Percentiles rank a stretch among this genome's conserved stretches.
phyloP scores from a whole-genome alignment of 2,329 filamentous ascomycete species.

The Tolypocladium sp. region DNA sequence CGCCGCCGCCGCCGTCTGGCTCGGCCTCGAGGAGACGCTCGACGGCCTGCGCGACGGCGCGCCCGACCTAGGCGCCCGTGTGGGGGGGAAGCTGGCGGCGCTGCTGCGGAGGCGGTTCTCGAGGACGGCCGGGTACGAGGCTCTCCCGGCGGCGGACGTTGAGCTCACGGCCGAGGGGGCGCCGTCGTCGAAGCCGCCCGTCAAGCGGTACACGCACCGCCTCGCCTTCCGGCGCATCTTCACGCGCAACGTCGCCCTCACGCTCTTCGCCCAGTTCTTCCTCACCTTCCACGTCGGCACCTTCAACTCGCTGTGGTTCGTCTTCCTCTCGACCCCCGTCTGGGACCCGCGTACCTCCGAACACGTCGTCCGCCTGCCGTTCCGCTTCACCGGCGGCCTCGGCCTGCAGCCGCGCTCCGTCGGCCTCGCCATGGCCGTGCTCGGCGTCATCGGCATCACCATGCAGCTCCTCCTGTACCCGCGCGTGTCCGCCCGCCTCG shows the following conservation, averaged over 20 bases:
- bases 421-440: conserved; percentile 68
- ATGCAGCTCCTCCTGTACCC: conserved; percentile 58
- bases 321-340: conserved; percentile 67
- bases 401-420: conserved; percentile 64
- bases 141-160: conserved; percentile 12
- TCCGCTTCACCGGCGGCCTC: conserved; percentile 64
- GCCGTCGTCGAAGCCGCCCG: conserved; percentile 1
- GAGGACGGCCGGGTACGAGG: conserved; percentile 10
- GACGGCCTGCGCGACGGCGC: conserved; percentile 29
- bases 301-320: conserved; percentile 68
- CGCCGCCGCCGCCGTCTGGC: conserved; percentile 35
- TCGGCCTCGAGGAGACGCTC: conserved; percentile 45
- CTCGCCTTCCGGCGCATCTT: conserved; percentile 47
- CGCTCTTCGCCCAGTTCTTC: conserved; percentile 57
- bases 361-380: conserved; percentile 32
- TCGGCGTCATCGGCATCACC: conserved; percentile 66
- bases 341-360: conserved; percentile 31
- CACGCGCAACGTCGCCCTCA: conserved; percentile 43
- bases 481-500: conserved; percentile 53
- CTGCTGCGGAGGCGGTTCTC: conserved; percentile 16
- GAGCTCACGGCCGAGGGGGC: conserved; percentile 8
- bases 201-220: conserved; percentile 31
- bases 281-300: conserved; percentile 66
- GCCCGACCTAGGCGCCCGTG: conserved; percentile 32
- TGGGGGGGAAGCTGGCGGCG: conserved; percentile 25